A percentile compares a stretch with the other conserved stretches of the same genome.
These are phyloP conservation scores for Mycena kentingensis DNA, from an alignment of 768 basidiomycete genomes.

Conservation along the genomic window DNA sequence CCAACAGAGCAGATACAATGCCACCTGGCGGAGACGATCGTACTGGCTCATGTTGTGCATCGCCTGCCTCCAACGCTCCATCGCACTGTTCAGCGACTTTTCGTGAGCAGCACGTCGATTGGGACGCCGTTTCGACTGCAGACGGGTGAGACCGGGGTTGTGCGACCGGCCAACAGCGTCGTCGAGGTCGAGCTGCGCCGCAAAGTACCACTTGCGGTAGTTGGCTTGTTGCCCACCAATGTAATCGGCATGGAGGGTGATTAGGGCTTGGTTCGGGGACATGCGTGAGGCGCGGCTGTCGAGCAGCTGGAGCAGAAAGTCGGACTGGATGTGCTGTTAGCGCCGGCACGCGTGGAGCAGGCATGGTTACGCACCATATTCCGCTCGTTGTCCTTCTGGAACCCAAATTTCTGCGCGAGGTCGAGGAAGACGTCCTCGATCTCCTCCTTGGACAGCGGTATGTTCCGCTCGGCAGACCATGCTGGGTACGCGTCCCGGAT, in stretches of 20 bases:
- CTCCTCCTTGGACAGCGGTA: slow-evolving; percentile 97
- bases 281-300: slow-evolving; percentile 97
- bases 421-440: slow-evolving; percentile 98
- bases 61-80: slow-evolving; percentile 93
- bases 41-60: slow-evolving; percentile 99
- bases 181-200: slow-evolving; percentile 96
- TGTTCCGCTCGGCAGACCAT: slow-evolving; percentile 91
- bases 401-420: slow-evolving; percentile 97
- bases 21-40: slow-evolving; percentile 94
- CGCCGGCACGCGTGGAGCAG: slow-evolving; percentile 1
- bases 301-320: slow-evolving; percentile 96
- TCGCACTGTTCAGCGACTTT: slow-evolving; percentile 74
- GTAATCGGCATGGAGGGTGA: slow-evolving; percentile 97
- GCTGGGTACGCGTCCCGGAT: slow-evolving; percentile 90
- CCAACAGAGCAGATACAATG: slow-evolving; percentile 94
- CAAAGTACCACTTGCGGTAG: slow-evolving; percentile 99
- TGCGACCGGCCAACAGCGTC: slow-evolving; percentile 92
- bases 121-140: slow-evolving; percentile 66
- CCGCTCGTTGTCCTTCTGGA: slow-evolving; percentile 92
- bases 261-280: slow-evolving; percentile 92
- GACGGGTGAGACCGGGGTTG: slow-evolving; percentile 85
- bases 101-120: slow-evolving; percentile 55
- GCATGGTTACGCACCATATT: slow-evolving; percentile 71
- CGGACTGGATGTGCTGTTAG: slow-evolving; percentile 59
- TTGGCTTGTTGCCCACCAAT: slow-evolving; percentile 98